These are phyloP conservation scores for Ogataea kodamae DNA, from an alignment of 805 yeast genomes.

Conservation along the genomic window DNA sequence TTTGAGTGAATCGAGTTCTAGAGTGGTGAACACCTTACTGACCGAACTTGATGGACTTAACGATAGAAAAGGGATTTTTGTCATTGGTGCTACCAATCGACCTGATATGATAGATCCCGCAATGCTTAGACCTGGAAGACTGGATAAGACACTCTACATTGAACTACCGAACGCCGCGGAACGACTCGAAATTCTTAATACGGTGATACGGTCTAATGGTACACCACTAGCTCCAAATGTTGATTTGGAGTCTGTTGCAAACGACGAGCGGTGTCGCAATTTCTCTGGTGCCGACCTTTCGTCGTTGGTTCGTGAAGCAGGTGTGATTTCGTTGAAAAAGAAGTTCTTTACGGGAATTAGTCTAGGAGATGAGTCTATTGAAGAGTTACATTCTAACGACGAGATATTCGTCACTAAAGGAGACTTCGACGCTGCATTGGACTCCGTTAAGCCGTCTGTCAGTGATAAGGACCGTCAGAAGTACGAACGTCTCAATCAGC, in stretches of 20 bases:
- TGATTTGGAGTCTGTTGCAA: constrained; percentile 58
- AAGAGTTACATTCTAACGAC: constrained; percentile 15
- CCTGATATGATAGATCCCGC: constrained; percentile 99
- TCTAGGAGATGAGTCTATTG: constrained; percentile 41
- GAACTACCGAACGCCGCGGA: constrained; percentile 82
- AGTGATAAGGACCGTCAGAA: constrained; percentile 77
- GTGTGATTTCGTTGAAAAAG: constrained; percentile 78
- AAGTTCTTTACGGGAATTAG: constrained; percentile 55
- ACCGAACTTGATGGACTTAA: constrained; percentile 95
- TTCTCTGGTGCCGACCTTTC: constrained; percentile 96
- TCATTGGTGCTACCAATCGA: constrained; percentile 93
- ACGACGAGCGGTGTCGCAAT: constrained; percentile 77
- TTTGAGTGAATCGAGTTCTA: constrained; percentile 80
- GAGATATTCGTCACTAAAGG: constrained; percentile 51
- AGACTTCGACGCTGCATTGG: constrained; percentile 72
- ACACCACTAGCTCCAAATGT: constrained; percentile 72
- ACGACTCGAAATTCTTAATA: constrained; percentile 74
- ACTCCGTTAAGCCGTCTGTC: constrained; percentile 82
- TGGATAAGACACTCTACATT: constrained; percentile 88
- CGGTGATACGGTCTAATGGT: constrained; percentile 65
- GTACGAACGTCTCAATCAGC: constrained; percentile 69
- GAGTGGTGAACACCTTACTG: constrained; percentile 91
- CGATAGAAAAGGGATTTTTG: constrained; percentile 89
- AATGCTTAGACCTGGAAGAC: constrained; percentile 94
- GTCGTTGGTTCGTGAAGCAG: constrained; percentile 90